phyloP scores from a whole-genome alignment of 352 stramenopile species.

The Pythium volutum region DNA sequence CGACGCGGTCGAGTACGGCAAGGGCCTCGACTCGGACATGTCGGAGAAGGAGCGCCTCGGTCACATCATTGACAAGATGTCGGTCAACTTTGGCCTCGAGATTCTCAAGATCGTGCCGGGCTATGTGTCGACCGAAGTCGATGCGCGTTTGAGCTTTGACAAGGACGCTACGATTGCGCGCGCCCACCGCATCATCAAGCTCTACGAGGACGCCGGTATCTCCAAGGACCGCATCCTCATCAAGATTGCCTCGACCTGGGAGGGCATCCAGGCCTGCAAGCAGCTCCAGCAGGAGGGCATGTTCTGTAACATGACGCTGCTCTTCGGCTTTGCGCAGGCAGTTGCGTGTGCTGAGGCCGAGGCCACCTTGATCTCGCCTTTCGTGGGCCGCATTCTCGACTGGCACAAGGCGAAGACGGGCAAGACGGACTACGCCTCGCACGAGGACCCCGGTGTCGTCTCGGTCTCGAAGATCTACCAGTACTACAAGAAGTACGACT shows the following conservation, averaged over 20 bases:
- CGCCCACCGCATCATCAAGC: constrained; percentile 93
- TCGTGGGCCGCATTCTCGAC: constrained; percentile 96
- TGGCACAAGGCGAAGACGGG: constrained; percentile 95
- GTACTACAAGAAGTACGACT: constrained; percentile 98
- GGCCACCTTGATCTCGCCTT: constrained; percentile 95
- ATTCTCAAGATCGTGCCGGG: constrained; percentile 97
- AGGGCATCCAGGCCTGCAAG: constrained; percentile 96
- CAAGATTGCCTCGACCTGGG: constrained; percentile 98
- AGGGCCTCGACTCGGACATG: constrained; percentile 56
- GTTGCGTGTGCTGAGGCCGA: constrained; percentile 93
- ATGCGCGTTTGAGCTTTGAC: constrained; percentile 97
- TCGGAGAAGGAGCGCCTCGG: constrained; percentile 85
- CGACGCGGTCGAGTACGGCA: constrained; percentile 94
- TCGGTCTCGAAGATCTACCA: constrained; percentile 97
- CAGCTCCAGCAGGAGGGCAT: constrained; percentile 97
- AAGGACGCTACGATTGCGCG: constrained; percentile 91
- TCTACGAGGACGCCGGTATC: constrained; percentile 97
- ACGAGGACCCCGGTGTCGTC: constrained; percentile 97
- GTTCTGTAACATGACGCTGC: constrained; percentile 98
- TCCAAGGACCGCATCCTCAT: constrained; percentile 96
- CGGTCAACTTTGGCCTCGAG: constrained; percentile 97
- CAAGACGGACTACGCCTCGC: constrained; percentile 90
- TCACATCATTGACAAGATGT: constrained; percentile 97
- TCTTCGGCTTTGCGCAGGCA: constrained; percentile 98
- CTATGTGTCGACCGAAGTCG: constrained; percentile 98